Percentiles rank a stretch among this genome's conserved stretches.
Conservation (phyloP, 1,284 basidiomycete genomes). For the Mycena citricolor region DNA sequence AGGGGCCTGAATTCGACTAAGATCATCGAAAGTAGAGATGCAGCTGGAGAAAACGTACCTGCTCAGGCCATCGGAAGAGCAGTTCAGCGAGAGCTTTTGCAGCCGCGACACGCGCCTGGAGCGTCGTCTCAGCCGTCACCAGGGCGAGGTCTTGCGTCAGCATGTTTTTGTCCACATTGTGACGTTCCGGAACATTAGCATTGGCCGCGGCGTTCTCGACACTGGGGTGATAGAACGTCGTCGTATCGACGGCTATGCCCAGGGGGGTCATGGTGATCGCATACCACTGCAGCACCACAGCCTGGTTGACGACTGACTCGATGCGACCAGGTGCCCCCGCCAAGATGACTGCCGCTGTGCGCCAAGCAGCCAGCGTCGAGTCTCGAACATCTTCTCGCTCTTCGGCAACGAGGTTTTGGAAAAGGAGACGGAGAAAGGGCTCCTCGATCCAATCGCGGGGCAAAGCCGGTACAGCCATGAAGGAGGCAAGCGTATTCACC, state of each 20-base stretch:
- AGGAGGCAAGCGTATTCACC: slow-evolving; percentile 85
- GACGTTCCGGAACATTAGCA: slow-evolving; percentile 57
- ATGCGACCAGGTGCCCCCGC: slow-evolving; percentile 47
- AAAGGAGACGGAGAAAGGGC: slow-evolving; percentile 81
- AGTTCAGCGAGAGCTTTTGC: slow-evolving; percentile 80
- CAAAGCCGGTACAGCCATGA: slow-evolving; percentile 78
- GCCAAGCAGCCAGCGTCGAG: slow-evolving; percentile 80
- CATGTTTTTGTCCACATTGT: slow-evolving; percentile 98
- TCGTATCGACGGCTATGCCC: slow-evolving; percentile 75
- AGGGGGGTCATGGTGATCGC: slow-evolving; percentile 89
- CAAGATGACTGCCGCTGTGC: slow-evolving; percentile 63
- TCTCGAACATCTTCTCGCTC: slow-evolving; percentile 85
- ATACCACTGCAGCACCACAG: slow-evolving; percentile 78
- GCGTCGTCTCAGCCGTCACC: slow-evolving; percentile 75
- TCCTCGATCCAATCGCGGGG: slow-evolving; percentile 82
- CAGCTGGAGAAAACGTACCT: slow-evolving; percentile 39
- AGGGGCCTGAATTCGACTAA: slow-evolving; percentile 30
- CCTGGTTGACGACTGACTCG: slow-evolving; percentile 51
- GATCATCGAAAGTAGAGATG: slow-evolving; percentile 9
- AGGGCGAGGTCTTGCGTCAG: slow-evolving; percentile 88
- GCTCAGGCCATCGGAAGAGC: slow-evolving; percentile 65
- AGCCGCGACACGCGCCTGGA: slow-evolving; percentile 82
- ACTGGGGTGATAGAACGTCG: slow-evolving; percentile 70
- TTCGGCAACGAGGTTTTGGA: slow-evolving; percentile 95
- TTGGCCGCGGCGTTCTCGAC: slow-evolving; percentile 41